phyloP scores from a whole-genome alignment of 805 yeast species.

The Candida railenensis region DNA sequence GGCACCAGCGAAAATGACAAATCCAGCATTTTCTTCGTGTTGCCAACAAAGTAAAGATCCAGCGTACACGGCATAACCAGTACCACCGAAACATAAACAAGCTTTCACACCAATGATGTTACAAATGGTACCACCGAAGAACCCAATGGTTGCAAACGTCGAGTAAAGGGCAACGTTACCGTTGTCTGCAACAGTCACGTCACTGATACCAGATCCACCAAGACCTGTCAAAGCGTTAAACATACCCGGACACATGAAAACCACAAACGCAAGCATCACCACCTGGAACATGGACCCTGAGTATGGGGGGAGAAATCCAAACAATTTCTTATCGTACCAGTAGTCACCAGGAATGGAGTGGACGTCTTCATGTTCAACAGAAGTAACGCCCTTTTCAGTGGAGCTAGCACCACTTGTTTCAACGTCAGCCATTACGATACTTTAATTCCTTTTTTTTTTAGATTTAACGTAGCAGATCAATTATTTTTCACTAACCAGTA shows the following conservation, averaged over 20 bases:
- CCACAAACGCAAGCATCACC: slow-evolving; percentile 44
- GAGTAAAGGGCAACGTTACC: slow-evolving; percentile 53
- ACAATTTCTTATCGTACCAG: slow-evolving; percentile 40
- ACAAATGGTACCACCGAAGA: slow-evolving; percentile 55
- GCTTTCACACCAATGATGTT: slow-evolving; percentile 48
- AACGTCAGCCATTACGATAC: neutral
- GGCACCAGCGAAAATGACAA: slow-evolving; percentile 57
- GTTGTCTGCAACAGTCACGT: slow-evolving; percentile 41
- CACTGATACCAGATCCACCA: slow-evolving; percentile 46
- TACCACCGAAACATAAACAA: slow-evolving; percentile 50
- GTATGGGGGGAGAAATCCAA: slow-evolving; percentile 31
- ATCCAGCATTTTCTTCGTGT: slow-evolving; percentile 47
- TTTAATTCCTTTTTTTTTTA: neutral
- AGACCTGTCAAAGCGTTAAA: slow-evolving; percentile 51
- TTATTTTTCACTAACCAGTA: neutral
- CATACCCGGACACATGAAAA: slow-evolving; percentile 54
- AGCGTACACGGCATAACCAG: slow-evolving; percentile 54
- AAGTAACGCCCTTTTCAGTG: slow-evolving; percentile 2
- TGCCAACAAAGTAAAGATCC: slow-evolving; percentile 50
- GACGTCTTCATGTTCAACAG: neutral
- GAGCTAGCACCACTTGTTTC: slow-evolving; percentile 1
- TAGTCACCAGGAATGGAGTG: neutral
- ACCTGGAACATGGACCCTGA: slow-evolving; percentile 42
- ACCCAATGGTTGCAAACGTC: slow-evolving; percentile 57
- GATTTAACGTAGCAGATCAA: too few relatives aligned